Percentiles rank a stretch among this genome's conserved stretches.
Evolutionary conservation across 2,329 filamentous ascomycete genomes (phyloP).

Genomic region (Tolypocladium album): DNA sequence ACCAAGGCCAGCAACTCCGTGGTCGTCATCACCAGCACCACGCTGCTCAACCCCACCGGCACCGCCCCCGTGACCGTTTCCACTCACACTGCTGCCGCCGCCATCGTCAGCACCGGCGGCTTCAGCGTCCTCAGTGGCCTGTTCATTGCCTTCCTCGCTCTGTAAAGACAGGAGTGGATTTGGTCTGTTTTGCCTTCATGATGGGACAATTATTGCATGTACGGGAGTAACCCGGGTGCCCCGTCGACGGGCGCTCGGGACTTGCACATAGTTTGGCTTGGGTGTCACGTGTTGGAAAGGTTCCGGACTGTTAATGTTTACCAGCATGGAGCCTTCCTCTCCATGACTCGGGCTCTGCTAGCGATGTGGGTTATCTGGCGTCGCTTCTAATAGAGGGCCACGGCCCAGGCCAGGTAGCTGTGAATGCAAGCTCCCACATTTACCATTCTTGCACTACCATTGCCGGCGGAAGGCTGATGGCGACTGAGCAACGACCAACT

Average conservation of each 20-base stretch:
- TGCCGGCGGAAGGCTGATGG: neutral
- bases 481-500: neutral
- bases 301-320: neutral
- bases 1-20: conserved; percentile 6
- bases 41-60: conserved; percentile 12
- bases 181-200: conserved; percentile 11
- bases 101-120: conserved; percentile 24
- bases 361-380: neutral
- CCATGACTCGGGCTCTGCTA: neutral
- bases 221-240: conserved; percentile 8
- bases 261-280: conserved; percentile 19
- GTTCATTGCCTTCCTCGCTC: conserved; percentile 28
- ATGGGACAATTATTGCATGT: conserved; percentile 10
- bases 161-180: conserved; percentile 21
- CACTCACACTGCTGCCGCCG: conserved; percentile 8
- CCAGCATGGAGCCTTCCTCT: neutral
- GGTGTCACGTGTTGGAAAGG: conserved; percentile 9
- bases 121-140: conserved; percentile 28
- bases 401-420: neutral
- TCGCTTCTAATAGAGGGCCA: neutral
- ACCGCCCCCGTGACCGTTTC: conserved; percentile 12
- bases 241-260: conserved; percentile 7
- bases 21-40: conserved; percentile 7
- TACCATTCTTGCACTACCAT: neutral
- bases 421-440: neutral